Evolutionary conservation across 805 yeast genomes (phyloP).

Genomic region (Blastobotrys muscicola): DNA sequence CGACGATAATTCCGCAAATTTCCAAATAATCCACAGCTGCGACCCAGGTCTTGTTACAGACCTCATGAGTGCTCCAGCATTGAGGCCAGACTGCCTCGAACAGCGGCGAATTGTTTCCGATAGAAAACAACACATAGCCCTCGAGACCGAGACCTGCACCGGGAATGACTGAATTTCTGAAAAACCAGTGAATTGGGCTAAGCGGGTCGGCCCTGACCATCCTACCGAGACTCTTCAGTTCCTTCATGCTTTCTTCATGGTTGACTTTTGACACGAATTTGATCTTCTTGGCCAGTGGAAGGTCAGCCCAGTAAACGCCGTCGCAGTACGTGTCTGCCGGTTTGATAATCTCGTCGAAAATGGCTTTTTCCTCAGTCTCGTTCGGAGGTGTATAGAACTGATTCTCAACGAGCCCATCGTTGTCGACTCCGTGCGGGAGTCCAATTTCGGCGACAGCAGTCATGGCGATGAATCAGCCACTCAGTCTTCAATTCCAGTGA

Average conservation of each 20-base stretch:
- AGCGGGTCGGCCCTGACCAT: constrained; percentile 28
- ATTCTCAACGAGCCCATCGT: constrained; percentile 23
- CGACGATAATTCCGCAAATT: constrained; percentile 44
- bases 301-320: constrained; percentile 32
- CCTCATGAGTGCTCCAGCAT: constrained; percentile 26
- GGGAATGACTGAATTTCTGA: constrained; percentile 29
- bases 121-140: constrained; percentile 31
- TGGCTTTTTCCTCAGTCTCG: constrained; percentile 26
- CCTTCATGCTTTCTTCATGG: constrained; percentile 19
- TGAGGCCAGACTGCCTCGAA: constrained; percentile 29
- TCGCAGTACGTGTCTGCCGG: constrained; percentile 28
- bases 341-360: constrained; percentile 25
- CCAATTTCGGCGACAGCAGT: too few relatives aligned
- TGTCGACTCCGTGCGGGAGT: too few relatives aligned
- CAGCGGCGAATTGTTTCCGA: constrained; percentile 27
- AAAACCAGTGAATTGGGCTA: constrained; percentile 27
- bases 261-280: constrained; percentile 20
- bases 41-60: constrained; percentile 28
- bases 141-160: constrained; percentile 32
- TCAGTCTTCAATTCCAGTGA: too few relatives aligned
- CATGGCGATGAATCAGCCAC: too few relatives aligned
- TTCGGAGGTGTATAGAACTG: constrained; percentile 14
- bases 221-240: constrained; percentile 18
- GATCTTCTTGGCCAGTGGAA: constrained; percentile 22
- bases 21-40: constrained; percentile 29